Conservation (phyloP, 306 rosid species). For the Cucurbita argyrosperma region DNA sequence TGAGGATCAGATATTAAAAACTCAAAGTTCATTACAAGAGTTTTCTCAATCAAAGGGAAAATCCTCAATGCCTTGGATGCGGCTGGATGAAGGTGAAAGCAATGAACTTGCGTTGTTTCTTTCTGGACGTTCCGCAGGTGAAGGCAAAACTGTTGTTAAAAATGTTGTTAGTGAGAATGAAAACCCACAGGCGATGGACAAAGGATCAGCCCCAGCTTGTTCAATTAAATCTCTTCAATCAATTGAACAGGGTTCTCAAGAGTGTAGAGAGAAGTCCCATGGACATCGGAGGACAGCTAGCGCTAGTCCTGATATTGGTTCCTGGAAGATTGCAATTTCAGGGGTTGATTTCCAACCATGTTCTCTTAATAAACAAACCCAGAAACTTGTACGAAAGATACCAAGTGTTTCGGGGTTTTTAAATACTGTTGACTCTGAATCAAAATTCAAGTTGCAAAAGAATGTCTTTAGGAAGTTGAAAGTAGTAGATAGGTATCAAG, state of each 20-base stretch:
- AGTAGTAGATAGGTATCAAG: slow-evolving; percentile 33
- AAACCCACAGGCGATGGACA: slow-evolving; percentile 17
- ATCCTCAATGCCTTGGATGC: slow-evolving; percentile 52
- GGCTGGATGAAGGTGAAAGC: slow-evolving; percentile 68
- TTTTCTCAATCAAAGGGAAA: slow-evolving; percentile 36
- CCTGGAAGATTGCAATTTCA: slow-evolving; percentile 66
- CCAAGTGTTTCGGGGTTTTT: slow-evolving; percentile 82
- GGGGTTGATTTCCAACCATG: slow-evolving; percentile 23
- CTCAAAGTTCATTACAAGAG: slow-evolving; percentile 40
- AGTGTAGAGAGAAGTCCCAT: slow-evolving; percentile 22
- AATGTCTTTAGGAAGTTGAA: slow-evolving; percentile 72
- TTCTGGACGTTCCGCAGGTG: slow-evolving; percentile 28
- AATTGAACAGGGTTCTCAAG: slow-evolving; percentile 21
- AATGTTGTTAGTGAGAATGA: slow-evolving; percentile 17
- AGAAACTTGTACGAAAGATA: slow-evolving; percentile 51
- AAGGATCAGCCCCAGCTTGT: slow-evolving; percentile 15
- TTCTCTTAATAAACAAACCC: slow-evolving; percentile 24
- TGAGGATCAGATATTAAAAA: slow-evolving; percentile 33
- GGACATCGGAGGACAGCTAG: slow-evolving; percentile 93
- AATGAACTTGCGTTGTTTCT: slow-evolving; percentile 77
- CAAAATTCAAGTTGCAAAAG: slow-evolving; percentile 66
- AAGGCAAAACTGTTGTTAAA: slow-evolving; percentile 9
- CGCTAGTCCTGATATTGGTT: slow-evolving; percentile 66
- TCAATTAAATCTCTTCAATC: slow-evolving; percentile 19
- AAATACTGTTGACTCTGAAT: slow-evolving; percentile 44